Evolutionary conservation across 139 green algal species (phyloP), one percentile per base, ranked within the genome.

Genomic region (Haematococcus sp.): DNA sequence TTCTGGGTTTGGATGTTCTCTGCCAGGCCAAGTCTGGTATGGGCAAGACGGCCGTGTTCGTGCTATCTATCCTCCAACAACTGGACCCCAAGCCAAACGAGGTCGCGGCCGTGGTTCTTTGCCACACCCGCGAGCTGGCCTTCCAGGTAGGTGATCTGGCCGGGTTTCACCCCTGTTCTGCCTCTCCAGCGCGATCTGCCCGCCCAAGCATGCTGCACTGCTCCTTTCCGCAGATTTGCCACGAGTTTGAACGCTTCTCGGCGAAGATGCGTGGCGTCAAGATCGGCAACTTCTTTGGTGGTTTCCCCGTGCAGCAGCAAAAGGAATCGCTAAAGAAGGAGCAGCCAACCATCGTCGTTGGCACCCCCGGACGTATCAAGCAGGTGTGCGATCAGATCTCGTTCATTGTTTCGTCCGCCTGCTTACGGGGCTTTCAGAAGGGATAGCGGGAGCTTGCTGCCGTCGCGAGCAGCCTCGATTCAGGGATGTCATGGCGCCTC

Each of bases 21-120:
- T 99, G 96, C 84, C 96, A 99, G 82, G 96, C 96, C 33, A 99
- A 99, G 91, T 98, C 93, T 13, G 96, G 96, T 59, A 99, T 99
- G 96, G 96, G 96, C 52, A 99, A 99, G 91, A 99, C 96, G 1
- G 96, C 96, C 4, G 96, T 99, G 11, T 99, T 99, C 78, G 94
- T 98, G n/a, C 86, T 99, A 40, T 91, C 94, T n/a, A 87, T 96
- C 32, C 88, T 99, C 49, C 96, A 99, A 84, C 94, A 99, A 81
- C 84, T 99, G 20, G 85, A 88, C 16, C 85, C 83, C 32, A 86
- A 94, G 71, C 78, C 81, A 5, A 80, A 82, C 19, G 82, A 97
- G 74, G 89, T 97, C 17, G 32, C 77, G 79, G 94, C 91, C 19
- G 58, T 99, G 23, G 81, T 99, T 27, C 81, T 99, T 56, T 98